Evolutionary conservation across 192 early-diverging fungal species (phyloP).

Genomic region (Gonapodya sp.): DNA sequence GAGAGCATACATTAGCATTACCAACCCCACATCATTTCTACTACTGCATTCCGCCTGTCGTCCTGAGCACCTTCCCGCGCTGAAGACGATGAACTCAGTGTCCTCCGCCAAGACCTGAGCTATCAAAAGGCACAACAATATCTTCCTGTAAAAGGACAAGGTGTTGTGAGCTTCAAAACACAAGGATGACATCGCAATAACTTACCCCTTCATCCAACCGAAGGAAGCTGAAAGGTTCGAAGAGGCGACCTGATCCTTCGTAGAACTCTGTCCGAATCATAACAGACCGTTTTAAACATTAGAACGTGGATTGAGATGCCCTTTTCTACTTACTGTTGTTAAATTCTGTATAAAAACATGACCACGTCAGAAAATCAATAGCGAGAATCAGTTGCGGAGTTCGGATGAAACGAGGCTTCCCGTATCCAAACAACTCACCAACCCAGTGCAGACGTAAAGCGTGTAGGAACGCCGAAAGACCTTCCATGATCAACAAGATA

Average conservation of each 20-base stretch:
- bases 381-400: not conserved
- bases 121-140: not conserved
- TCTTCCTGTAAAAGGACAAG: not conserved
- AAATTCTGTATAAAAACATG: not conserved
- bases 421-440: too few species aligned
- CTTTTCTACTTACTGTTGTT: slow-evolving; percentile 3
- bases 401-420: too few species aligned
- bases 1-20: too few species aligned
- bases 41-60: too few species aligned
- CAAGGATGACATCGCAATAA: not conserved
- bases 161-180: not conserved
- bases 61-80: too few species aligned
- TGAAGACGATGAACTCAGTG: not conserved
- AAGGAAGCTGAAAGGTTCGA: not conserved
- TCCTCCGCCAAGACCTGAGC: not conserved
- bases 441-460: slow-evolving; percentile 85
- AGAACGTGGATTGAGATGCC: not conserved
- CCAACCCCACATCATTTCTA: too few species aligned
- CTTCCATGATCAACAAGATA: slow-evolving; percentile 80
- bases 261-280: not conserved
- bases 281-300: not conserved
- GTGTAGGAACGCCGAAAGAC: slow-evolving; percentile 76
- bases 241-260: not conserved
- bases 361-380: not conserved
- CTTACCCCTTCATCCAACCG: not conserved